These are phyloP conservation scores for Rubia balearica DNA, from an alignment of 305 asterid species.

Conservation along the genomic window DNA sequence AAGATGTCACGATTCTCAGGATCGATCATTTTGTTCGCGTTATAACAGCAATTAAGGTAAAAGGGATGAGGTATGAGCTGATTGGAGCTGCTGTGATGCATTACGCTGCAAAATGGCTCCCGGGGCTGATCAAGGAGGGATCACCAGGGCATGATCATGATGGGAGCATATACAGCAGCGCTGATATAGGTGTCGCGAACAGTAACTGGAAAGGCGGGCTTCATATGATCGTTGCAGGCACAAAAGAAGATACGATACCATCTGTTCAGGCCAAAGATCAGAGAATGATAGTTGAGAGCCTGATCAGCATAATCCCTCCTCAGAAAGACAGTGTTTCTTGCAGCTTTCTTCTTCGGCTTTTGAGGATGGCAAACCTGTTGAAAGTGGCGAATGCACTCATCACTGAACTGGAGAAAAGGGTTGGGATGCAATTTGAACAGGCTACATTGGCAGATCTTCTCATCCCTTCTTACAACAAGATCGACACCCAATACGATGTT, in stretches of 20 bases:
- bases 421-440: slow-evolving; percentile 89
- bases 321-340: slow-evolving; percentile 76
- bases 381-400: slow-evolving; percentile 83
- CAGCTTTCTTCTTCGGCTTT: slow-evolving; percentile 66
- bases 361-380: slow-evolving; percentile 70
- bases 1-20: slow-evolving; percentile 70
- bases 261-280: slow-evolving; percentile 64
- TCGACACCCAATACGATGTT: slow-evolving; percentile 64
- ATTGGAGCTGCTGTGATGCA: slow-evolving; percentile 69
- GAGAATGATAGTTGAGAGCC: slow-evolving; percentile 80
- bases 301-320: slow-evolving; percentile 77
- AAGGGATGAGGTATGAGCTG: slow-evolving; percentile 78
- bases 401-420: slow-evolving; percentile 81
- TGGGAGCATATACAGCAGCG: slow-evolving; percentile 26
- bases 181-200: slow-evolving; percentile 18
- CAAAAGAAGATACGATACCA: slow-evolving; percentile 35
- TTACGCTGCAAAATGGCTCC: slow-evolving; percentile 75
- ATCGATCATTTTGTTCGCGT: slow-evolving; percentile 85
- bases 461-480: slow-evolving; percentile 58
- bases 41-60: slow-evolving; percentile 74
- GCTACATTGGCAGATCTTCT: slow-evolving; percentile 70
- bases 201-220: slow-evolving; percentile 70
- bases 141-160: slow-evolving; percentile 30
- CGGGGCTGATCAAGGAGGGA: slow-evolving; percentile 50
- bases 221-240: slow-evolving; percentile 62